Percentiles rank a stretch among this genome's conserved stretches.
phyloP scores from a whole-genome alignment of 805 yeast species.

The Metschnikowia proteae region DNA sequence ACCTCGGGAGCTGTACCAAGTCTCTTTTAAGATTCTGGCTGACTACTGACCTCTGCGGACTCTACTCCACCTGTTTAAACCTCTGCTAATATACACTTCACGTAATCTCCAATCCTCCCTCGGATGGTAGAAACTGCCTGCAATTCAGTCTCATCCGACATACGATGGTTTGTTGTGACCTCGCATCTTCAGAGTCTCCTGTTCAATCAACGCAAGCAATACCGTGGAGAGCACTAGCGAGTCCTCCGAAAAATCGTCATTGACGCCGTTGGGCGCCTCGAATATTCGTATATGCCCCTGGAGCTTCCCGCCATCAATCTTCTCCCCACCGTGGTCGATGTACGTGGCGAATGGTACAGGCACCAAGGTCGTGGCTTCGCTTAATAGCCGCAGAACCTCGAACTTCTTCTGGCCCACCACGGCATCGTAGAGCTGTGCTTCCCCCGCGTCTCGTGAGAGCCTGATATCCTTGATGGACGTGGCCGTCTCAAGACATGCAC shows the following conservation, averaged over 20 bases:
- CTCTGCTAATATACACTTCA: no score
- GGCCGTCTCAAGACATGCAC: constrained; percentile 4
- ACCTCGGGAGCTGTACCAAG: no score
- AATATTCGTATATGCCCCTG: constrained; percentile 23
- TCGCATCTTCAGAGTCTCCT: constrained; percentile 31
- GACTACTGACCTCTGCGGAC: no score
- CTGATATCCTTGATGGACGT: constrained; percentile 11
- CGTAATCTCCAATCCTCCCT: no score
- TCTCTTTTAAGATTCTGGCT: no score
- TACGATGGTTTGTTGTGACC: constrained; percentile 28
- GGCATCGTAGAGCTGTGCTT: constrained; percentile 15
- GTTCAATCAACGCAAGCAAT: constrained; percentile 29
- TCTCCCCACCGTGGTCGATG: constrained; percentile 24
- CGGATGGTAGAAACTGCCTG: no score
- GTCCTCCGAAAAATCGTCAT: constrained; percentile 15
- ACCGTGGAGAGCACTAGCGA: constrained; percentile 23
- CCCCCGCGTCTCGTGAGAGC: constrained; percentile 5
- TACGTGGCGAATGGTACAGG: constrained; percentile 30
- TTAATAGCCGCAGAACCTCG: constrained; percentile 19
- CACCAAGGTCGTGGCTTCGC: constrained; percentile 18
- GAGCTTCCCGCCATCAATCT: constrained; percentile 20
- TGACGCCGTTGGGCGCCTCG: constrained; percentile 14
- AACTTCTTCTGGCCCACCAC: constrained; percentile 22
- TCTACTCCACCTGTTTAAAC: no score
- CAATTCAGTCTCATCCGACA: neutral